Evolutionary conservation across 352 stramenopile genomes (phyloP).

Genomic region (Globisporangium camurandrum): DNA sequence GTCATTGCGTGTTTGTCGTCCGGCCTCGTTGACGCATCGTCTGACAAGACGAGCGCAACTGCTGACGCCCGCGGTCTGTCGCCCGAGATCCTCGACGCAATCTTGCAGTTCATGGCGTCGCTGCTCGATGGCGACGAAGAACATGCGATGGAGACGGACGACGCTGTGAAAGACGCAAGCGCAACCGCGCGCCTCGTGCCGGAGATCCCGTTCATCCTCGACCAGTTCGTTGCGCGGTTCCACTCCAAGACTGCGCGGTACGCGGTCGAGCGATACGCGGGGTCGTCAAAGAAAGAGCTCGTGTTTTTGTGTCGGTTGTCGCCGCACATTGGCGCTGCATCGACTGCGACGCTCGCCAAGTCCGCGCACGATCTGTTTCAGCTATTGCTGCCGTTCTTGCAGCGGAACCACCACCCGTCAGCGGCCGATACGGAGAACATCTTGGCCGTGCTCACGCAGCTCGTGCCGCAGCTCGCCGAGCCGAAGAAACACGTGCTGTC

Average conservation of each 20-base stretch:
- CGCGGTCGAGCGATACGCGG: slow-evolving; percentile 61
- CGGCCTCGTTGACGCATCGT: too few species aligned
- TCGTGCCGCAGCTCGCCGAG: slow-evolving; percentile 69
- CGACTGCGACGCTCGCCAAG: slow-evolving; percentile 7
- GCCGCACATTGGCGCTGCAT: slow-evolving; percentile 36
- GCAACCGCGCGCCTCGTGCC: slow-evolving; percentile 32
- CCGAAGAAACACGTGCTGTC: slow-evolving; percentile 68
- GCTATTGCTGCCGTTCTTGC: slow-evolving; percentile 74
- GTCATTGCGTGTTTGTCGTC: slow-evolving; percentile 66
- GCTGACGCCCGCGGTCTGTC: slow-evolving; percentile 38
- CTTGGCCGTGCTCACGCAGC: slow-evolving; percentile 55
- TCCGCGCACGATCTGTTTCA: slow-evolving; percentile 77
- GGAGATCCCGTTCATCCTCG: slow-evolving; percentile 71
- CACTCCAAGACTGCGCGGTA: slow-evolving; percentile 75
- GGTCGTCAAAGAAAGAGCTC: slow-evolving; percentile 78
- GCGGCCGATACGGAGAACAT: slow-evolving; percentile 76
- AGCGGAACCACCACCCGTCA: slow-evolving; percentile 75
- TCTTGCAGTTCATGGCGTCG: slow-evolving; percentile 73
- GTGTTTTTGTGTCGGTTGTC: slow-evolving; percentile 74
- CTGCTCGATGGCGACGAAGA: slow-evolving; percentile 71
- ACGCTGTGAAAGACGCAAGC: slow-evolving; percentile 2
- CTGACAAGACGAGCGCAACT: slow-evolving; percentile 14
- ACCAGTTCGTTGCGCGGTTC: slow-evolving; percentile 78
- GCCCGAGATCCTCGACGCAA: slow-evolving; percentile 54
- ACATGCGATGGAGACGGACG: slow-evolving; percentile 17